Conservation (phyloP, 495 filamentous ascomycete genomes). For the Aspergillus ellipticus region DNA sequence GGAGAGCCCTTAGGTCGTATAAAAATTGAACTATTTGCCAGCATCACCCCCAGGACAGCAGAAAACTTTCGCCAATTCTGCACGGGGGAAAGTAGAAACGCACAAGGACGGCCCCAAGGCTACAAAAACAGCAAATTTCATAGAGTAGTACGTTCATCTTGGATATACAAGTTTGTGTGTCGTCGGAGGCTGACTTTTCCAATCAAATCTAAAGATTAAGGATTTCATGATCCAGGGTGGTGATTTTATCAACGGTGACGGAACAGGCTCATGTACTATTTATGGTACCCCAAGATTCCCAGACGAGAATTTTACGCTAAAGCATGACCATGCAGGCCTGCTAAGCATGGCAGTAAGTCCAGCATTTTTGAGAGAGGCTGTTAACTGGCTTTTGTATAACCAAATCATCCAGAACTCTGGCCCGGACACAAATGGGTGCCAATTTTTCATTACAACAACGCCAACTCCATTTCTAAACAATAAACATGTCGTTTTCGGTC, state of each 20-base stretch:
- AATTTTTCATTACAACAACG: slow-evolving; percentile 94
- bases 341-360: slow-evolving; percentile 84
- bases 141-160: slow-evolving; percentile 71
- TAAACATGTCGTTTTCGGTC: slow-evolving; percentile 95
- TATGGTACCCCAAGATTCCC: slow-evolving; percentile 80
- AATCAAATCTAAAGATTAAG: slow-evolving; percentile 62
- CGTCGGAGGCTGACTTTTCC: neutral
- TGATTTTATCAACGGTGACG: slow-evolving; percentile 93
- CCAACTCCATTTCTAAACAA: slow-evolving; percentile 84
- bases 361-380: neutral
- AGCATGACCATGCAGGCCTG: slow-evolving; percentile 74
- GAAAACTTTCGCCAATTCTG: slow-evolving; percentile 98
- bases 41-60: slow-evolving; percentile 80
- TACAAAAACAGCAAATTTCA: slow-evolving; percentile 96
- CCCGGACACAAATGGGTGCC: slow-evolving; percentile 88
- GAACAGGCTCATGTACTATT: slow-evolving; percentile 82
- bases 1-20: slow-evolving; percentile 89
- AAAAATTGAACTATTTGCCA: slow-evolving; percentile 88
- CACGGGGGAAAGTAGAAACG: slow-evolving; percentile 85
- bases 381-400: neutral
- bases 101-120: slow-evolving; percentile 76
- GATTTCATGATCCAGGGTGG: slow-evolving; percentile 98
- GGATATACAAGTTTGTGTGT: neutral
- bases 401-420: slow-evolving; percentile 68
- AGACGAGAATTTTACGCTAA: slow-evolving; percentile 84